Conservation (phyloP, 768 basidiomycete species). For the Chlorophyllum brunneum region DNA sequence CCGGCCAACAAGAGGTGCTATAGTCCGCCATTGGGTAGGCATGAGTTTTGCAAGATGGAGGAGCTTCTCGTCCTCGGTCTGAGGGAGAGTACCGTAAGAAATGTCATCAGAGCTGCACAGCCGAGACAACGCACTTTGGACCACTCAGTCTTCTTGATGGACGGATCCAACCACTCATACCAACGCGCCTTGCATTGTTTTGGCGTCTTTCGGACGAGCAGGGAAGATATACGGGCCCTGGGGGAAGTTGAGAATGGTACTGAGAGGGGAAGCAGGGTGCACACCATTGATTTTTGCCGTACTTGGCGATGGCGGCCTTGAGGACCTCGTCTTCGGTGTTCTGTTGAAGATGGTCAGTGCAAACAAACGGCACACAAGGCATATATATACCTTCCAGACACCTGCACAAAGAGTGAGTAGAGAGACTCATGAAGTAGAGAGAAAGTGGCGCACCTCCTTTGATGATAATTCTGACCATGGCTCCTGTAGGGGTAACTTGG, state of each 20-base stretch:
- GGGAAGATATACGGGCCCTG: slow-evolving; percentile 96
- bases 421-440: neutral
- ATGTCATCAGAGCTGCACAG: neutral
- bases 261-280: slow-evolving; percentile 12
- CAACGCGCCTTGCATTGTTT: slow-evolving; percentile 99
- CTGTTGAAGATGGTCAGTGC: slow-evolving; percentile 32
- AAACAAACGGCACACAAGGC: neutral
- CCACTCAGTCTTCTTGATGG: slow-evolving; percentile 99
- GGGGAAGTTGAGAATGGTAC: slow-evolving; percentile 5
- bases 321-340: slow-evolving; percentile 98
- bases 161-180: slow-evolving; percentile 99
- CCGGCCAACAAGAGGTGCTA: slow-evolving; percentile 96
- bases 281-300: slow-evolving; percentile 94
- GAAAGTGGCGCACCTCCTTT: slow-evolving; percentile 64
- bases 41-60: slow-evolving; percentile 97
- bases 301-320: slow-evolving; percentile 98
- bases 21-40: slow-evolving; percentile 99
- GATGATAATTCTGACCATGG: slow-evolving; percentile 87
- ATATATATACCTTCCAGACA: slow-evolving; percentile 70
- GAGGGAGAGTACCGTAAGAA: slow-evolving; percentile 3
- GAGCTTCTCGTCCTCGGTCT: slow-evolving; percentile 98
- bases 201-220: slow-evolving; percentile 96
- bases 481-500: slow-evolving; percentile 8
- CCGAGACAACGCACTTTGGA: slow-evolving; percentile 64
- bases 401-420: slow-evolving; percentile 33